Conservation (phyloP, 2,329 filamentous ascomycete genomes). For the Trichoderma oligosporum region DNA sequence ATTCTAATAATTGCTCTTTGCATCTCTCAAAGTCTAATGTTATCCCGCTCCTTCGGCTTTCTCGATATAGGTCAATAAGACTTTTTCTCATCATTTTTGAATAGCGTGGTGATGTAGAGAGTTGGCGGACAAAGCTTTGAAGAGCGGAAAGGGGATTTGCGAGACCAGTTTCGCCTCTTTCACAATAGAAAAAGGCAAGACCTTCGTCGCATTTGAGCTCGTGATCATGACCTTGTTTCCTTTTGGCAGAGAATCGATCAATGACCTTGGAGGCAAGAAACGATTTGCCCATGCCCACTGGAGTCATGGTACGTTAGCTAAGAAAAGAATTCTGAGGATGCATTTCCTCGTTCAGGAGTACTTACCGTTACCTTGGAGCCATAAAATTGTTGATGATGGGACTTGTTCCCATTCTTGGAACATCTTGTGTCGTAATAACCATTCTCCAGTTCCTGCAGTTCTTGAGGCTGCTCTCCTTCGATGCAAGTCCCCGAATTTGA, state of each 20-base stretch:
- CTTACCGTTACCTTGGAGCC: slow-evolving; percentile 3
- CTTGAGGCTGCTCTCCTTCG: not conserved
- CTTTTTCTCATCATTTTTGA: not conserved
- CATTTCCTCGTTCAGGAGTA: not conserved
- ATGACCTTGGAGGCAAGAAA: slow-evolving; percentile 4
- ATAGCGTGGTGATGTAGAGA: not conserved
- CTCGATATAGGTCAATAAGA: not conserved
- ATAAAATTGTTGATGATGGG: not conserved
- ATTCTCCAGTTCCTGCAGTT: not conserved
- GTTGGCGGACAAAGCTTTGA: slow-evolving; percentile 7
- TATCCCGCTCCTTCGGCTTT: not conserved
- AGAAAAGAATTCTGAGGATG: too few species aligned
- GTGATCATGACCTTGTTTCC: not conserved
- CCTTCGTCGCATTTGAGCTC: not conserved
- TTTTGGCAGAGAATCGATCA: not conserved
- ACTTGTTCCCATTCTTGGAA: not conserved
- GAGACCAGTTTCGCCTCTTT: not conserved
- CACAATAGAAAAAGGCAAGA: slow-evolving; percentile 9
- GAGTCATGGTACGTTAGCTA: not conserved
- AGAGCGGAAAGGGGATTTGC: not conserved
- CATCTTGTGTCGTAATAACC: not conserved
- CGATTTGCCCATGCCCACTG: slow-evolving; percentile 5
- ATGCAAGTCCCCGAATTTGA: slow-evolving; percentile 7
- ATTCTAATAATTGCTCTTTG: not conserved
- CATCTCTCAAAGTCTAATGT: not conserved